Conservation (phyloP, 495 filamentous ascomycete species). For the Letharia columbiana region DNA sequence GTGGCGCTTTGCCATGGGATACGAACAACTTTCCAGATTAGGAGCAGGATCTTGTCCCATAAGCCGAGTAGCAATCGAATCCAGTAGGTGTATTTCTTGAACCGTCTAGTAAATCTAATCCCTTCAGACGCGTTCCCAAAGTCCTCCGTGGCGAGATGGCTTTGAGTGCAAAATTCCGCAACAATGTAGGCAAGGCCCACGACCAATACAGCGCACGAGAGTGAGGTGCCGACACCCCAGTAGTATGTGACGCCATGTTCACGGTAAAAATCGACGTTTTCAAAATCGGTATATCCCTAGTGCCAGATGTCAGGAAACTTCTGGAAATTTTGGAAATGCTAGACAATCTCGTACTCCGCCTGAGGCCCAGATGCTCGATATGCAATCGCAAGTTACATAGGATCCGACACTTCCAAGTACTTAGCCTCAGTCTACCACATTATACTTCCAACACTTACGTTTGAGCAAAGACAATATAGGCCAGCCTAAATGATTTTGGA, state of each 20-base stretch:
- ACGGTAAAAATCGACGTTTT: slow-evolving; percentile 14
- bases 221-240: slow-evolving; percentile 30
- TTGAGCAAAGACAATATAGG: slow-evolving; percentile 21
- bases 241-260: slow-evolving; percentile 20
- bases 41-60: not conserved
- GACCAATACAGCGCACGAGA: slow-evolving; percentile 28
- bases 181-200: slow-evolving; percentile 30
- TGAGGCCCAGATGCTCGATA: slow-evolving; percentile 14
- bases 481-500: slow-evolving; percentile 10
- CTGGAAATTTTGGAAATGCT: not conserved
- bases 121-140: not conserved
- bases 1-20: not conserved
- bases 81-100: slow-evolving; percentile 4
- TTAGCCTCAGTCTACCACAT: not conserved
- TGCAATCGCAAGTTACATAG: slow-evolving; percentile 15
- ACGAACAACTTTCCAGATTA: not conserved
- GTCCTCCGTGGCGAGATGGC: slow-evolving; percentile 21
- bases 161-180: slow-evolving; percentile 28
- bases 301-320: not conserved
- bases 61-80: not conserved
- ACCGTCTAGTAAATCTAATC: not conserved
- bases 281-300: slow-evolving; percentile 29
- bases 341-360: not conserved
- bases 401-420: not conserved
- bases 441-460: slow-evolving; percentile 15